phyloP scores from a whole-genome alignment of 2,329 filamentous ascomycete species.

The Lecanicillium sp. region DNA sequence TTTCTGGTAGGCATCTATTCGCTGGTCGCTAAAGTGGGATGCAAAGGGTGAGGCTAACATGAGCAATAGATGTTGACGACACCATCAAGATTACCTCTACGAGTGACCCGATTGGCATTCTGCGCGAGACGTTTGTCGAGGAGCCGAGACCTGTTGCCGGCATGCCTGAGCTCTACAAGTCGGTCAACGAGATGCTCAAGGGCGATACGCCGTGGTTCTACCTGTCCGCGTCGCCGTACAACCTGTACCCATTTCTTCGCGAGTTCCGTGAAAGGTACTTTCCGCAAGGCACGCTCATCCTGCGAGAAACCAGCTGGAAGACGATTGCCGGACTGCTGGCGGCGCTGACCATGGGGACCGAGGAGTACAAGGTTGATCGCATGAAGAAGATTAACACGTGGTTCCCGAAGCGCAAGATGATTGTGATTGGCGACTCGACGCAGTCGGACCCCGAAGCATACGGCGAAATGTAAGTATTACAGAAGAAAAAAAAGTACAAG shows the following conservation, averaged over 20 bases:
- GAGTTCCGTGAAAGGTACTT: constrained; percentile 65
- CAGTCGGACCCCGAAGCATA: constrained; percentile 90
- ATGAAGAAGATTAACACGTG: constrained; percentile 71
- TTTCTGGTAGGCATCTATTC: constrained; percentile 50
- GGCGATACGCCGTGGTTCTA: constrained; percentile 78
- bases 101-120: constrained; percentile 68
- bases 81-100: constrained; percentile 86
- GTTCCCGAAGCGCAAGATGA: constrained; percentile 71
- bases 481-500: background rate
- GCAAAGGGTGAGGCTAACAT: constrained; percentile 10
- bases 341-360: constrained; percentile 70
- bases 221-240: constrained; percentile 88
- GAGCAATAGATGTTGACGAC: constrained; percentile 70
- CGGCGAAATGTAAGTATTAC: constrained; percentile 60
- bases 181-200: constrained; percentile 69
- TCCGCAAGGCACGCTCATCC: constrained; percentile 70
- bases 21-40: too few species aligned
- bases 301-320: constrained; percentile 82
- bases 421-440: constrained; percentile 84
- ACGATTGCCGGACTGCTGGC: constrained; percentile 72
- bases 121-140: constrained; percentile 77
- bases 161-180: constrained; percentile 69
- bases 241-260: constrained; percentile 80
- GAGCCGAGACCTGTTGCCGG: constrained; percentile 62
- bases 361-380: constrained; percentile 77